These are phyloP conservation scores for Gracilaria gracilis DNA, from an alignment of 23 red algal species.

Conservation along the genomic window DNA sequence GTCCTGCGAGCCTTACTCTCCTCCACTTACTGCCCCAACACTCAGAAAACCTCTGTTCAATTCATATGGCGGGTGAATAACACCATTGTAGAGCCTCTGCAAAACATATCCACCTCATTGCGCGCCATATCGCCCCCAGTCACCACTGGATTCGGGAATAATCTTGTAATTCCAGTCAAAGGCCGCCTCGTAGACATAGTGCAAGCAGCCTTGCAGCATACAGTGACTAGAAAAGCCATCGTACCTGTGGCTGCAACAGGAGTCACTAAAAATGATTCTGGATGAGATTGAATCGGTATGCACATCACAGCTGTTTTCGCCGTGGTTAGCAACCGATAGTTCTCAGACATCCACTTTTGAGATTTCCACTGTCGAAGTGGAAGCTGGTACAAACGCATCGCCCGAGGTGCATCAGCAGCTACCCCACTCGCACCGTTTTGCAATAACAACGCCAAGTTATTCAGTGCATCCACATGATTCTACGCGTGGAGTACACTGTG, in stretches of 20 bases:
- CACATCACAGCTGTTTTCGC: slow-evolving; percentile 24
- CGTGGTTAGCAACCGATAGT: slow-evolving; percentile 1
- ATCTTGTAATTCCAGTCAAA: not conserved
- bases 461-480: too few relatives aligned
- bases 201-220: slow-evolving; percentile 18
- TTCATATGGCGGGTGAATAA: slow-evolving; percentile 37
- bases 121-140: not conserved
- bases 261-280: not conserved
- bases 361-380: slow-evolving; percentile 25
- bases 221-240: not conserved
- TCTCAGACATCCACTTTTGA: not conserved
- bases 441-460: too few relatives aligned
- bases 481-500: slow-evolving; percentile 7
- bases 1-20: not conserved
- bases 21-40: not conserved
- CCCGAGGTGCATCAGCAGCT: too few relatives aligned
- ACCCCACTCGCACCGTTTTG: too few relatives aligned
- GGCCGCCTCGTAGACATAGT: slow-evolving; percentile 21
- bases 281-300: not conserved
- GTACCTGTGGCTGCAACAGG: not conserved
- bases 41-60: not conserved
- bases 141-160: slow-evolving; percentile 21
- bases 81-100: slow-evolving; percentile 28
- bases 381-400: slow-evolving; percentile 20
- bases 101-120: not conserved